Base-by-base conservation (phyloP, 2,329 filamentous ascomycete genomes). In the Colletotrichum graminicola region DNA sequence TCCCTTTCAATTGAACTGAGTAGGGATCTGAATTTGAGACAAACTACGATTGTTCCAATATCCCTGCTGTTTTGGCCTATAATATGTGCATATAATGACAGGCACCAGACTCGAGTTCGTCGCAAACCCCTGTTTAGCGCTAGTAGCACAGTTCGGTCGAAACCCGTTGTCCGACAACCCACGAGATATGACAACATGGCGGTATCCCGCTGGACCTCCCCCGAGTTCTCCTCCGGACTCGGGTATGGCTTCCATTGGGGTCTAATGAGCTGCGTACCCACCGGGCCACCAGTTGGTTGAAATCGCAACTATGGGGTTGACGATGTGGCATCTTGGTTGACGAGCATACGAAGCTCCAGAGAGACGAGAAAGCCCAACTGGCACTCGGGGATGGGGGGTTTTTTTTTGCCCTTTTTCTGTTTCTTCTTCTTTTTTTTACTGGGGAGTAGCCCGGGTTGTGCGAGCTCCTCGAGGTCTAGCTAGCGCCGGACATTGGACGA, bases 21-120 rank as follows among this genome's bases (percentile, higher is more conserved):
- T 56, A 62, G 36, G 68, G 68, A 59, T 63, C 47, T 18, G n/a
- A 54, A 55, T 51, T 56, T 26, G 62, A 67, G 54, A 71, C 43
- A 39, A 65, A 51, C 73, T 66, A 69, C 52, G 71, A 76, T 75
- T 65, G 72, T 34, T 73, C 65, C 52, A 69, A 75, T 71, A 65
- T 70, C 64, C 73, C 70, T 66, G 56, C 70, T 51, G 70, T 69
- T 73, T 67, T 71, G 73, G 51, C 65, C 73, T 75, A 74, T 76
- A 76, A 66, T 62, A 62, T 66, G 34, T 67, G 43, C 49, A 69
- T 62, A 68, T 75, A 75, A 74, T 5, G 68, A 72, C 74, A 76
- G 62, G 76, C 66, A 69, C 47, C 29, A 61, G 56, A 71, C 26
- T 61, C 49, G 51, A 60, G 66, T 43, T 51, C 59, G 66, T 70